Evolutionary conservation across 2,329 filamentous ascomycete genomes (phyloP).

Genomic region (Aureobasidium sp.): DNA sequence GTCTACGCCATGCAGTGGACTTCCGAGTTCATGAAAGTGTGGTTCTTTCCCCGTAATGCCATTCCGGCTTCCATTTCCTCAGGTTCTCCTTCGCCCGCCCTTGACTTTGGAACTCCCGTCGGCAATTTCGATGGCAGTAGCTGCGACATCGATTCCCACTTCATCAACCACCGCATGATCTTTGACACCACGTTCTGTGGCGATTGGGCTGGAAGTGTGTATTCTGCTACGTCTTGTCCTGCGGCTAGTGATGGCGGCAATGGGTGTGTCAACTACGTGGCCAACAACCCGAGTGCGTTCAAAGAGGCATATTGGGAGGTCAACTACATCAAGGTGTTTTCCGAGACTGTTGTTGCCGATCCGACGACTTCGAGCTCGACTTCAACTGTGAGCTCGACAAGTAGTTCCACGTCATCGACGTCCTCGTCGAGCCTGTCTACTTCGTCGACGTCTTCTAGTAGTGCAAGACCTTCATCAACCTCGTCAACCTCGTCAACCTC

Average conservation of each 20-base stretch:
- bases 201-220: constrained; percentile 20
- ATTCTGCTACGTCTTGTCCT: constrained; percentile 10
- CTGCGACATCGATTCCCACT: constrained; percentile 29
- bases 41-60: constrained; percentile 63
- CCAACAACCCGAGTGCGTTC: constrained; percentile 18
- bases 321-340: constrained; percentile 21
- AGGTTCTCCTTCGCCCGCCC: constrained; percentile 41
- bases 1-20: constrained; percentile 56
- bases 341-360: neutral
- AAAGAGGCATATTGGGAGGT: constrained; percentile 19
- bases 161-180: constrained; percentile 37
- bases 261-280: constrained; percentile 18
- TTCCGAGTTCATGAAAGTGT: constrained; percentile 61
- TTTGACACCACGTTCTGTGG: constrained; percentile 55
- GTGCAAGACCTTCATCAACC: neutral
- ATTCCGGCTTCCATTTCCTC: constrained; percentile 55
- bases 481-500: neutral
- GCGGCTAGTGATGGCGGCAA: constrained; percentile 11
- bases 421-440: neutral
- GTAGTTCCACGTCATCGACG: neutral
- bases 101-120: constrained; percentile 54
- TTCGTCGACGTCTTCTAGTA: neutral
- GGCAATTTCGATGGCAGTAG: constrained; percentile 37
- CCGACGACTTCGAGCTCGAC: neutral
- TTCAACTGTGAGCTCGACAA: neutral